Evolutionary conservation across 805 yeast species (phyloP), one percentile per base, ranked within the genome.

Genomic region (Zygosaccharomyces bailii): DNA sequence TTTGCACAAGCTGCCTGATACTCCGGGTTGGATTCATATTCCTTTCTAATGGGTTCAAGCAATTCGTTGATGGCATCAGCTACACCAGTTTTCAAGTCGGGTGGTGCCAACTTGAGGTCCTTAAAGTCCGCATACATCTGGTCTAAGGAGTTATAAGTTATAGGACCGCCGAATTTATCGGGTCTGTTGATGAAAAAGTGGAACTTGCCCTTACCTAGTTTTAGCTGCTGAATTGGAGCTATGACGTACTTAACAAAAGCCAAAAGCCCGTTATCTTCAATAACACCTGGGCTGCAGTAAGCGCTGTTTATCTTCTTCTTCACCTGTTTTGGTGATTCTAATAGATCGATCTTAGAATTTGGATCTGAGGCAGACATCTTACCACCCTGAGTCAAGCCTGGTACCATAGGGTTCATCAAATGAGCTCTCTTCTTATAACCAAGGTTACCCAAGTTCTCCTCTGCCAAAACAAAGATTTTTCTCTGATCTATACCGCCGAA

Each of bases 281-380:
- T 82, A 50, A 75, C 82, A 60, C 98, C 98, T 19, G 98, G 96
- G 18, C 96, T 90, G 72, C 97, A 93, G 74, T 77, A 91, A 1
- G 99, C 99, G 59, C 86, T 78, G 56, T 80, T 79, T 57, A 93
- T 80, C 77, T 93, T 93, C 82, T 91, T 91, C 70, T 81, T 84
- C 45, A 93, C 93, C 24, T 71, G 68, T 62, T 85, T 85, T 55
- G 96, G 95, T 38, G 84, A 91, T 67, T 93, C 99, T 49, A 90
- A 70, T 29, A 93, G 67, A 61, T 93, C 99, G 52, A 93, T 89
- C 71, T 93, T 93, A 45, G 98, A 90, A 74, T 89, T 93, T 57
- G 99, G 97, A 71, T 93, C 99, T 27, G 96, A 87, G 2, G 99
- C 96, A 57, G 96, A 87, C 99, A 93, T 93, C 66, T 93, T 93